Base-by-base conservation (phyloP, 305 asterid species). In the Fraxinus paxiana region DNA sequence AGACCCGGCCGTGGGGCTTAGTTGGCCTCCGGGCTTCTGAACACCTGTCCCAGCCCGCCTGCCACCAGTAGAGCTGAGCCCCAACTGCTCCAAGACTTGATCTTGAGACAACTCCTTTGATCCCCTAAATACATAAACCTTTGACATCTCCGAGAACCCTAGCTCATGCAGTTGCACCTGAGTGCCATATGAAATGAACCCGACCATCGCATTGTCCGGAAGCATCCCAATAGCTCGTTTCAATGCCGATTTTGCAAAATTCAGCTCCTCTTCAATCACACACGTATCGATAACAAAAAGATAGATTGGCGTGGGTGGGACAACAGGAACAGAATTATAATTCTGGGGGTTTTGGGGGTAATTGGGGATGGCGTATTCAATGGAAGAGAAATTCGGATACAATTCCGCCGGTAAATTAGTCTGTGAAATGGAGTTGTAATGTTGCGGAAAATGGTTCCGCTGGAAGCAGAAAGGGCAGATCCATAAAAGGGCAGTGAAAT, bases 131-230 rank as follows among this genome's bases (percentile, higher is more conserved):
- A 96, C 93, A 84, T 91, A 96, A 77, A 91, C 97, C 92, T 94
- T 96, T 0, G 92, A 81, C 97, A 94, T 87, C 76, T 96, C 99
- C 56, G 92, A 85, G 88, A 93, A 94, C 31, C 98, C 99, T 78
- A 96, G 84, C 81, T 96, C 99, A 43, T 96, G 97, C 61, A 96
- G 98, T 90, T 92, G 97, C 78, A 96, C 99, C 90, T 94, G 98
- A 75, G 97, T 94, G 75, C 99, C 99, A 81, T 81, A 96, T 9
- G 98, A 92, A 72, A 94, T 86, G 85, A 96, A 96, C 85, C 98
- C 99, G 34, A 94, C 98, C 99, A 92, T 87, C 4, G 99, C 94
- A 86, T 89, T 93, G 63, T 94, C 99, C 5, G 99, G 98, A 30
- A 94, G 87, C 93, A 94, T 79, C 84, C 94, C 98, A 43, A 96